These are phyloP conservation scores for Boletus patriciae DNA, from an alignment of 768 basidiomycete genomes.

Conservation along the genomic window DNA sequence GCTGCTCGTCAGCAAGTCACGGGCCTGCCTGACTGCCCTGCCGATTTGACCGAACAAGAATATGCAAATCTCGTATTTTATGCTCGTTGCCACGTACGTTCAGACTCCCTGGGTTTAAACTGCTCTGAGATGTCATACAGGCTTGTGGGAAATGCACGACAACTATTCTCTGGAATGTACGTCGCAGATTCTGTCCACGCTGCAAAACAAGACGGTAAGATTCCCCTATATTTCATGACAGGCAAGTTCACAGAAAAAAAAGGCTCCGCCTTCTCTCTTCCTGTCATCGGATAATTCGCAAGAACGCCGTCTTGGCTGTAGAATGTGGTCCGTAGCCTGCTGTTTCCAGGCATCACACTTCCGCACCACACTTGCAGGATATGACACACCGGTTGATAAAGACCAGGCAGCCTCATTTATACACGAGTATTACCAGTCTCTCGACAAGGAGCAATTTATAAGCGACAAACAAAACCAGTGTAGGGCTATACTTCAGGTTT, in stretches of 20 bases:
- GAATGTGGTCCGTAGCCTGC: neutral
- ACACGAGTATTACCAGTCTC: neutral
- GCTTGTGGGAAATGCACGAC: slow-evolving; percentile 2
- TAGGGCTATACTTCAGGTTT: neutral
- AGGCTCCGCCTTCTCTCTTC: neutral
- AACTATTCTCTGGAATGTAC: slow-evolving; percentile 3
- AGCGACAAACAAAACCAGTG: neutral
- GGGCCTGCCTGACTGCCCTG: slow-evolving; percentile 42
- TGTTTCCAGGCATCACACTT: neutral
- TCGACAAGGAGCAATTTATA: slow-evolving; percentile 3
- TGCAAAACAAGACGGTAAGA: neutral
- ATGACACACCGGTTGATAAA: neutral
- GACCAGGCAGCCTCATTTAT: slow-evolving; percentile 10
- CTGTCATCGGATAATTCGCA: neutral
- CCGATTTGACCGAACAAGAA: slow-evolving; percentile 43
- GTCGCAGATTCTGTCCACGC: slow-evolving; percentile 15
- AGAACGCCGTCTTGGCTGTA: neutral
- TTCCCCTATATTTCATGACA: neutral
- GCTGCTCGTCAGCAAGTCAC: slow-evolving; percentile 30
- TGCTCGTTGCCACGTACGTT: slow-evolving; percentile 20
- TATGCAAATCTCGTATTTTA: slow-evolving; percentile 42
- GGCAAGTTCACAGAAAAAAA: neutral
- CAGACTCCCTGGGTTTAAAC: neutral
- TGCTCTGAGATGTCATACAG: neutral
- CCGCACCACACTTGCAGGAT: neutral